phyloP scores from a whole-genome alignment of 2,329 filamentous ascomycete genomes.

The Xylariales sp. region DNA sequence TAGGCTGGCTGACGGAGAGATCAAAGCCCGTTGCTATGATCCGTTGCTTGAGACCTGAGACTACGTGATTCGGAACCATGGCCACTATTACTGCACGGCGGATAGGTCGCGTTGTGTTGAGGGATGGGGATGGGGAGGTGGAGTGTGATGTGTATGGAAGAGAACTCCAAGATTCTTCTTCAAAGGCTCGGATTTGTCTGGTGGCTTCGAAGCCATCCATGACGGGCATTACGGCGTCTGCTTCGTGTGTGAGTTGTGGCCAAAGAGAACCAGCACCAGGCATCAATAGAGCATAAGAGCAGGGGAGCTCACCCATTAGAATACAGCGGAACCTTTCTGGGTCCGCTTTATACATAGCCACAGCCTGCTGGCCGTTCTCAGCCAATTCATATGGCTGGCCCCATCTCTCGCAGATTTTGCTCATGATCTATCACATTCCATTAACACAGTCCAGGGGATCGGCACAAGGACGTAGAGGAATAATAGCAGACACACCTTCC shows the following conservation, averaged over 20 bases:
- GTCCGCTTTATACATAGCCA: slow-evolving; percentile 34
- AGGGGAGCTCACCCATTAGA: slow-evolving; percentile 37
- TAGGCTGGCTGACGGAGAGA: slow-evolving; percentile 2
- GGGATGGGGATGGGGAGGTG: background rate
- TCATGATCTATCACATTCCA: slow-evolving; percentile 2
- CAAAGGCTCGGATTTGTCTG: slow-evolving; percentile 34
- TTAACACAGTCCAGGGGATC: background rate
- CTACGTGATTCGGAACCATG: background rate
- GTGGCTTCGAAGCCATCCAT: slow-evolving; percentile 38
- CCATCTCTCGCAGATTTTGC: slow-evolving; percentile 11
- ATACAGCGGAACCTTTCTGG: slow-evolving; percentile 35
- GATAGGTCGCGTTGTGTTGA: slow-evolving; percentile 1
- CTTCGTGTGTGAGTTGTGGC: background rate
- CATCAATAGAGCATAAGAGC: background rate
- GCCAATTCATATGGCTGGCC: slow-evolving; percentile 27
- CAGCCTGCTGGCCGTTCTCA: slow-evolving; percentile 42
- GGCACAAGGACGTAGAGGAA: background rate
- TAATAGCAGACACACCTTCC: slow-evolving; percentile 1
- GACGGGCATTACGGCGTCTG: slow-evolving; percentile 36
- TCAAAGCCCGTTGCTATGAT: slow-evolving; percentile 8
- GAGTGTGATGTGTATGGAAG: no score
- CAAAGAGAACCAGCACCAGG: background rate
- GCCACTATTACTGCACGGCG: slow-evolving; percentile 8
- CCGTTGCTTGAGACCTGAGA: slow-evolving; percentile 2
- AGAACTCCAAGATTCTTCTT: slow-evolving; percentile 15